phyloP scores from a whole-genome alignment of 2,329 filamentous ascomycete genomes.

The Trichoderma cornu-damae region DNA sequence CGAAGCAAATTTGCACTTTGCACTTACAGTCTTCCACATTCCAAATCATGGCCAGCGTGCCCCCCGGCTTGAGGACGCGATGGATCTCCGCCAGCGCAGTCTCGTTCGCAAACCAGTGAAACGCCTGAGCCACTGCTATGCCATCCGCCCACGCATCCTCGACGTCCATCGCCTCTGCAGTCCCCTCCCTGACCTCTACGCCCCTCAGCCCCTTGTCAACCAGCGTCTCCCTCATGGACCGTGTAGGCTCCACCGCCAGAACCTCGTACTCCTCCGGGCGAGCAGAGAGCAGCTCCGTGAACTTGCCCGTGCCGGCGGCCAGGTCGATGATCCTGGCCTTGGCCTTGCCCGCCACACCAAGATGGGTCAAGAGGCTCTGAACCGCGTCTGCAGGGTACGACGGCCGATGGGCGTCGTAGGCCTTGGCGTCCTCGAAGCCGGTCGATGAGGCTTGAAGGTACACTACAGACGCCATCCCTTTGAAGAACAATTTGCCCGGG shows the following conservation, averaged over 20 bases:
- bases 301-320: slow-evolving; percentile 65
- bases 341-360: slow-evolving; percentile 45
- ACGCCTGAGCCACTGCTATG: slow-evolving; percentile 61
- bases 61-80: slow-evolving; percentile 56
- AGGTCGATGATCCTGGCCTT: slow-evolving; percentile 56
- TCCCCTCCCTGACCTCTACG: slow-evolving; percentile 53
- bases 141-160: slow-evolving; percentile 58
- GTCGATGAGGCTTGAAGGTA: slow-evolving; percentile 50
- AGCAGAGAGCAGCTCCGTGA: slow-evolving; percentile 57
- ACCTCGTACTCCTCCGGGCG: slow-evolving; percentile 57
- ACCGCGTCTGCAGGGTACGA: slow-evolving; percentile 58
- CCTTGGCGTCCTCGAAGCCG: slow-evolving; percentile 59
- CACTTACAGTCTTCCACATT: slow-evolving; percentile 64
- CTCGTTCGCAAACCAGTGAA: slow-evolving; percentile 62
- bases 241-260: slow-evolving; percentile 59
- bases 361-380: slow-evolving; percentile 49
- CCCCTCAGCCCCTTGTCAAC: slow-evolving; percentile 50
- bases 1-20: neutral
- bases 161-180: slow-evolving; percentile 52
- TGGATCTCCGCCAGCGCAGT: slow-evolving; percentile 61
- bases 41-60: slow-evolving; percentile 64
- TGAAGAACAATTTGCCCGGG: neutral
- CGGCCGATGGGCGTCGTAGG: slow-evolving; percentile 64
- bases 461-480: slow-evolving; percentile 29
- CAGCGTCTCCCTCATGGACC: slow-evolving; percentile 58